A percentile compares a stretch with the other conserved stretches of the same genome.
phyloP scores from a whole-genome alignment of 2,329 filamentous ascomycete genomes.

The Claviceps cyperi region DNA sequence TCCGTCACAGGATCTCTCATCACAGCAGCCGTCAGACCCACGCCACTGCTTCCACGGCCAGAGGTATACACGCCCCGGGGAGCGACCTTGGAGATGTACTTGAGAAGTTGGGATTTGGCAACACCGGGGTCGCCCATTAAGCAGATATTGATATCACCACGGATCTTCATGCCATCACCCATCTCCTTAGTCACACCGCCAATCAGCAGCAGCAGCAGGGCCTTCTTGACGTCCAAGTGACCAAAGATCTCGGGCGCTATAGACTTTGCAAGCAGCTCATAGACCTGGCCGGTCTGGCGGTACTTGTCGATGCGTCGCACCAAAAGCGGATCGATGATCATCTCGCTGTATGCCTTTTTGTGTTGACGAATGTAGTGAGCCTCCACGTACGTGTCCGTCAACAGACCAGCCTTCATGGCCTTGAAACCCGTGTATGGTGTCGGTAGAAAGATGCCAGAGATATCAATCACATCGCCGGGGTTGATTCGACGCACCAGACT shows the following conservation, averaged over 20 bases:
- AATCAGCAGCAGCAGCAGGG: conserved; percentile 84
- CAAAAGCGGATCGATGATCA: conserved; percentile 67
- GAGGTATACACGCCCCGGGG: conserved; percentile 81
- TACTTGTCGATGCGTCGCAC: conserved; percentile 76
- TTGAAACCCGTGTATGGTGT: conserved; percentile 98
- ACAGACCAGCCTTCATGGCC: conserved; percentile 86
- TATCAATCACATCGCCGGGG: conserved; percentile 86
- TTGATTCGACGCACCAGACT: conserved; percentile 75
- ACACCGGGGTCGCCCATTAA: conserved; percentile 99
- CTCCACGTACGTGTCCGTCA: conserved; percentile 94
- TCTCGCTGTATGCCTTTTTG: conserved; percentile 95
- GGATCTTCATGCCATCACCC: conserved; percentile 96
- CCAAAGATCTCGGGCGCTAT: conserved; percentile 97
- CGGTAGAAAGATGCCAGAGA: conserved; percentile 89
- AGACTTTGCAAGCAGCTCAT: conserved; percentile 87
- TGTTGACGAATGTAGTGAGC: conserved; percentile 88
- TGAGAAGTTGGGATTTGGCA: conserved; percentile 93
- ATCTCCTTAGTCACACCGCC: conserved; percentile 94
- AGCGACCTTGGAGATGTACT: conserved; percentile 97
- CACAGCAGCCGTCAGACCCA: conserved; percentile 69
- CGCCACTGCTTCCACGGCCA: conserved; percentile 66
- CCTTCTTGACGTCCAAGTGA: conserved; percentile 95
- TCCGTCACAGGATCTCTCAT: conserved; percentile 76
- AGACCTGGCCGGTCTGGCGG: conserved; percentile 75
- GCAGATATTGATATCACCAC: conserved; percentile 97